Evolutionary conservation across 768 basidiomycete species (phyloP).

Genomic region (Hortiboletus flavorubellus): DNA sequence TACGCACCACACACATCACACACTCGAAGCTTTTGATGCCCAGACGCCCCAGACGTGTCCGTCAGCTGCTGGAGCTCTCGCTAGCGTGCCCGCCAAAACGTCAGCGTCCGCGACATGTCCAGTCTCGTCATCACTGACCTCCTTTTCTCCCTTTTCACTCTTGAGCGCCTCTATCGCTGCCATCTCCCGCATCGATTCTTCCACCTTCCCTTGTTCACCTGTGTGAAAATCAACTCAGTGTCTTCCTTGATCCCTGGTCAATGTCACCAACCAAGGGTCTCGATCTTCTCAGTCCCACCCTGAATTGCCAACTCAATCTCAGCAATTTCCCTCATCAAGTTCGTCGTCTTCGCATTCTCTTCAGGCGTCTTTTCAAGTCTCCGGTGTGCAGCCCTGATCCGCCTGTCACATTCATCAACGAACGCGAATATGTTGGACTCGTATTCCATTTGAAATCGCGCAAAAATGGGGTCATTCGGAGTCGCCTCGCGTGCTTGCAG

Average conservation of each 20-base stretch:
- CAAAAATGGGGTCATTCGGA: conserved; percentile 78
- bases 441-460: conserved; percentile 91
- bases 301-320: conserved; percentile 99
- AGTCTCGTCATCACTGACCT: conserved; percentile 45
- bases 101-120: conserved; percentile 3
- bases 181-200: conserved; percentile 98
- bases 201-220: conserved; percentile 99
- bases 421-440: conserved; percentile 94
- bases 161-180: conserved; percentile 97
- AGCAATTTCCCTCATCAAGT: conserved; percentile 98
- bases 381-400: conserved; percentile 91
- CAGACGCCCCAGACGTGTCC: conserved; percentile 97
- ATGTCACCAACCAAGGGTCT: conserved; percentile 67
- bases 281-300: conserved; percentile 98
- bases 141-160: conserved; percentile 93
- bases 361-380: conserved; percentile 99
- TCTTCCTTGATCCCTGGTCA: conserved; percentile 4
- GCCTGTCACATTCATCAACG: conserved; percentile 96
- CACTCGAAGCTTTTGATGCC: conserved; percentile 99
- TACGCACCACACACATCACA: conserved; percentile 99
- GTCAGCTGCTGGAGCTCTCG: conserved; percentile 94
- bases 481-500: conserved; percentile 71
- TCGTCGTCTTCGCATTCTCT: conserved; percentile 98
- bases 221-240: conserved; percentile 8
- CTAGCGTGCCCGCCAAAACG: conserved; percentile 36